These are phyloP conservation scores for Saccharomyces hybrid DNA, from an alignment of 1,139 yeast genomes.

Conservation along the genomic window DNA sequence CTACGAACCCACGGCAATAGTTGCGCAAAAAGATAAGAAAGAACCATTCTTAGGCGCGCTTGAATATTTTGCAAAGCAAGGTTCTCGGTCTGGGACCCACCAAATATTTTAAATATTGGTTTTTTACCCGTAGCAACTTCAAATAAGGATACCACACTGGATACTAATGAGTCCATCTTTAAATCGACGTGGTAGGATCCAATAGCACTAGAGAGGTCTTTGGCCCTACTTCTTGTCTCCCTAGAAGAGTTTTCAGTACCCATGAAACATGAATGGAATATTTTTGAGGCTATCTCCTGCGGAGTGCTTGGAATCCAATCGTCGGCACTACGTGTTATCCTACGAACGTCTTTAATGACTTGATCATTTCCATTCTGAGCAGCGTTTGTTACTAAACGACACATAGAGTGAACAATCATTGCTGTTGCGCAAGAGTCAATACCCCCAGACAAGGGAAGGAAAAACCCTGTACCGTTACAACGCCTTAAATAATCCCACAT, in stretches of 20 bases:
- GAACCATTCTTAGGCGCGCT: constrained; percentile 91
- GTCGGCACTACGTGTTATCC: constrained; percentile 44
- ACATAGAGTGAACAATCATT: constrained; percentile 89
- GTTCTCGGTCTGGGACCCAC: constrained; percentile 87
- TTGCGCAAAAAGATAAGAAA: constrained; percentile 89
- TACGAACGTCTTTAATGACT: constrained; percentile 67
- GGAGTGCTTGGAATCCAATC: constrained; percentile 67
- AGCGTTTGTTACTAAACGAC: constrained; percentile 68
- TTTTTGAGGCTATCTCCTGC: constrained; percentile 60
- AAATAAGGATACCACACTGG: constrained; percentile 66
- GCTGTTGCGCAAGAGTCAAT: constrained; percentile 98
- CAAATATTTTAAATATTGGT: constrained; percentile 85
- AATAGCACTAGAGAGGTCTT: constrained; percentile 59
- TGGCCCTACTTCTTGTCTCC: constrained; percentile 81
- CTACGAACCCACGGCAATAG: constrained; percentile 90
- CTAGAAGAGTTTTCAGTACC: constrained; percentile 87
- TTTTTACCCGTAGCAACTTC: constrained; percentile 83
- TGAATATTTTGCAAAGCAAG: constrained; percentile 92
- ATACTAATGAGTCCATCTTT: constrained; percentile 81
- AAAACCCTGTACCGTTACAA: constrained; percentile 82
- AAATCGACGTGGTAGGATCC: constrained; percentile 89
- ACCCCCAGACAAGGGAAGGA: constrained; percentile 92
- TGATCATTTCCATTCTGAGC: constrained; percentile 58
- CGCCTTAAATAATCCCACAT: constrained; percentile 95
- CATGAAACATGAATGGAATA: constrained; percentile 90